A percentile compares a stretch with the other conserved stretches of the same genome.
These are phyloP conservation scores for Mycena chlorophos DNA, from an alignment of 768 basidiomycete species.

Conservation along the genomic window DNA sequence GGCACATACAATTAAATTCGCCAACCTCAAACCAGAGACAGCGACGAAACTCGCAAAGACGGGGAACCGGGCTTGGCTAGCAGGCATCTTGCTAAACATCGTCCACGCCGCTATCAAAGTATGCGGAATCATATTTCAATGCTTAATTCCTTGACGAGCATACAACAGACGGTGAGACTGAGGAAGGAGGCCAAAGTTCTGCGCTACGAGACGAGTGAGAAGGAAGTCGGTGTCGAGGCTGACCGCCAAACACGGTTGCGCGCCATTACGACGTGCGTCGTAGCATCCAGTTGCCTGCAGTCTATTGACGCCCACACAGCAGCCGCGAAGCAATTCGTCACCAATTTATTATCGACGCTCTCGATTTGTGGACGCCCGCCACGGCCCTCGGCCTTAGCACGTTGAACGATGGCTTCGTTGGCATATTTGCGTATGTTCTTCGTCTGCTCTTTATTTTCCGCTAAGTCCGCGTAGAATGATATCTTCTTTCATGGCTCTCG, in stretches of 20 bases:
- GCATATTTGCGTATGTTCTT: conserved; percentile 70
- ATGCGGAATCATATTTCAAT: conserved; percentile 1
- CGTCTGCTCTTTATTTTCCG: conserved; percentile 5
- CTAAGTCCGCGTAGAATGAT: conserved; percentile 48
- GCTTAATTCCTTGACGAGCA: background rate
- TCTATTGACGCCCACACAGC: conserved; percentile 35
- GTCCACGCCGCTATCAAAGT: conserved; percentile 71
- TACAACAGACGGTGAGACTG: conserved; percentile 55
- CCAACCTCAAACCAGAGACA: conserved; percentile 58
- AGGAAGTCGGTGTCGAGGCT: conserved; percentile 64
- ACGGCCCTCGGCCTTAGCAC: conserved; percentile 72
- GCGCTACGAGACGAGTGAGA: conserved; percentile 55
- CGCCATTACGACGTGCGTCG: conserved; percentile 52
- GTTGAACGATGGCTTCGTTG: conserved; percentile 83
- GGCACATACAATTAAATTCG: conserved; percentile 69
- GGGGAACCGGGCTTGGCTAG: conserved; percentile 85
- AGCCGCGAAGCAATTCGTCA: conserved; percentile 65
- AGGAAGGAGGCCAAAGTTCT: conserved; percentile 60
- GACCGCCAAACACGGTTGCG: conserved; percentile 66
- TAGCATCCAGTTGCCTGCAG: background rate
- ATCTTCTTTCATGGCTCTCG: conserved; percentile 69
- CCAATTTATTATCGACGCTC: conserved; percentile 81
- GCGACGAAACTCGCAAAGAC: conserved; percentile 59
- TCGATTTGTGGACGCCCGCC: conserved; percentile 91
- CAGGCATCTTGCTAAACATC: conserved; percentile 82